Evolutionary conservation across 306 rosid species (phyloP).

Genomic region (Cucurbita maxima): DNA sequence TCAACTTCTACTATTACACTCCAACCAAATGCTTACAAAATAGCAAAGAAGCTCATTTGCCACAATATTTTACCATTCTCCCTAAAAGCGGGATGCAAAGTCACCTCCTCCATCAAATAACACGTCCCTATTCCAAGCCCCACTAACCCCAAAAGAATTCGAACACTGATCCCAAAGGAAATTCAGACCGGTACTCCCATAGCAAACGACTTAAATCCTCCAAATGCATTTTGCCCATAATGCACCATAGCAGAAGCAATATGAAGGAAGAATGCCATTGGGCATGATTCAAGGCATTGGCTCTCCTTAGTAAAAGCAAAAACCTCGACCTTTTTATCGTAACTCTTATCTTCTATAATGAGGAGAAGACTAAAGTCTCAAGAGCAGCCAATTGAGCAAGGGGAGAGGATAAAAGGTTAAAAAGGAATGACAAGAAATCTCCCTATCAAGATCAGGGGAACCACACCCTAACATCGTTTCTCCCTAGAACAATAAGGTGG

Average conservation of each 20-base stretch:
- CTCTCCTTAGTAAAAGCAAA: not conserved
- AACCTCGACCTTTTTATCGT: not conserved
- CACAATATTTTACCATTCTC: not conserved
- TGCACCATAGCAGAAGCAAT: not conserved
- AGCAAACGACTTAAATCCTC: not conserved
- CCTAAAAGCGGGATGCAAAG: not conserved
- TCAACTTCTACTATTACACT: too few relatives aligned
- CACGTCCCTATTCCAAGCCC: not conserved
- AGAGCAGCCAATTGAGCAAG: too few relatives aligned
- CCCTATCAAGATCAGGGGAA: not conserved
- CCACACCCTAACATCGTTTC: not conserved
- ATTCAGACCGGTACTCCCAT: not conserved
- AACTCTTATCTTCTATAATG: not conserved
- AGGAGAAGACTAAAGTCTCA: not conserved
- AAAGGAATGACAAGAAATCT: not conserved
- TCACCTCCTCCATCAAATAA: not conserved
- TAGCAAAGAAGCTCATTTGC: too few relatives aligned
- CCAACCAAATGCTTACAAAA: too few relatives aligned
- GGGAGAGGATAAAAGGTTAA: too few relatives aligned
- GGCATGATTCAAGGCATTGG: not conserved
- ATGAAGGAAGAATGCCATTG: not conserved
- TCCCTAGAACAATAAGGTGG: not conserved
- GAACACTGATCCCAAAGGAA: not conserved
- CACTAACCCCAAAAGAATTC: not conserved
- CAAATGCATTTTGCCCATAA: not conserved